phyloP scores from a whole-genome alignment of 306 rosid genomes.

The Cucurbita argyrosperma region DNA sequence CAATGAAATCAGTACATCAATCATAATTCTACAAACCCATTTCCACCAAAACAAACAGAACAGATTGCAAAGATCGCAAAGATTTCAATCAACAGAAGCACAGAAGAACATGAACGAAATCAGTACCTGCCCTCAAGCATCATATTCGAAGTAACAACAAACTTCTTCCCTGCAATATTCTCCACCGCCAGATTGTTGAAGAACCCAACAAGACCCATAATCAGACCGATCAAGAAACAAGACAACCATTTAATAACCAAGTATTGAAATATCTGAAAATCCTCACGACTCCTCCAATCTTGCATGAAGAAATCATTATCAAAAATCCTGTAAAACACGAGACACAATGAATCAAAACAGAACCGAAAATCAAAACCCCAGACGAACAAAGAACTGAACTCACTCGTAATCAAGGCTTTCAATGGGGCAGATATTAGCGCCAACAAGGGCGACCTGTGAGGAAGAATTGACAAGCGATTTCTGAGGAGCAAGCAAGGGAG shows the following conservation, averaged over 20 bases:
- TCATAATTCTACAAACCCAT: neutral
- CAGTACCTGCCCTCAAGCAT: constrained; percentile 58
- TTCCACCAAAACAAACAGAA: neutral
- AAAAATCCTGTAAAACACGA: constrained; percentile 31
- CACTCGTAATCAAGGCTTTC: constrained; percentile 97
- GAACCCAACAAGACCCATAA: constrained; percentile 57
- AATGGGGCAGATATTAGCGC: constrained; percentile 77
- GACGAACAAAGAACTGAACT: neutral
- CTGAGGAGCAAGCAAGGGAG: constrained; percentile 34
- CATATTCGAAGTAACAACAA: constrained; percentile 77
- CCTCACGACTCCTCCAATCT: constrained; percentile 75
- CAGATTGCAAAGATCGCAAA: too few species aligned
- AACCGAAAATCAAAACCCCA: too few species aligned
- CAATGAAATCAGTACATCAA: neutral
- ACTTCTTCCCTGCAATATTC: constrained; percentile 82
- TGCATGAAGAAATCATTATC: constrained; percentile 83
- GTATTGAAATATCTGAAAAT: constrained; percentile 43
- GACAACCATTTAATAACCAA: constrained; percentile 62
- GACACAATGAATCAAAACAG: neutral
- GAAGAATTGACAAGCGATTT: constrained; percentile 36
- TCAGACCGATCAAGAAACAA: constrained; percentile 50
- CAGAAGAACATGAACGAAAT: neutral
- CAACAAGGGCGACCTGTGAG: constrained; percentile 90
- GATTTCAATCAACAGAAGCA: neutral
- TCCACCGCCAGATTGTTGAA: constrained; percentile 85